Percentiles rank a stretch among this genome's conserved stretches.
Evolutionary conservation across 208 protist species (phyloP).

Genomic region (Porcisia hertigi): DNA sequence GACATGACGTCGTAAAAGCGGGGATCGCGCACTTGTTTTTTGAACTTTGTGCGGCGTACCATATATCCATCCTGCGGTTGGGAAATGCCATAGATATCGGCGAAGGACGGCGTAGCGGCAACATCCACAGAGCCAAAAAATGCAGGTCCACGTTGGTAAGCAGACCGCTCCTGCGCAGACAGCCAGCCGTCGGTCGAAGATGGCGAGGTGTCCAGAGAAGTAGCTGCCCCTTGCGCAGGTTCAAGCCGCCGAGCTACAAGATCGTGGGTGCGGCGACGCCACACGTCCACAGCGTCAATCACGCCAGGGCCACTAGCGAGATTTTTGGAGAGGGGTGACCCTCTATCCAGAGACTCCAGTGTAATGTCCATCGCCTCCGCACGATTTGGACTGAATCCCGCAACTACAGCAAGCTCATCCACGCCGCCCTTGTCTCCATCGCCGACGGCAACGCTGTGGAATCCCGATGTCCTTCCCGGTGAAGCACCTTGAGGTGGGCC

Average conservation of each 20-base stretch:
- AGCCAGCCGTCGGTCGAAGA: conserved; percentile 60
- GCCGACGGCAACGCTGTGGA: neutral
- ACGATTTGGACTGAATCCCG: conserved; percentile 18
- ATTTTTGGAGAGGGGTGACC: neutral
- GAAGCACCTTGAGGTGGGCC: neutral
- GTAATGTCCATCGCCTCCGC: conserved; percentile 13
- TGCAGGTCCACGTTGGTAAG: conserved; percentile 54
- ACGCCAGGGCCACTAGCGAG: conserved; percentile 56
- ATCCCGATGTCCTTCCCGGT: neutral
- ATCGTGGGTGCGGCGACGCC: conserved; percentile 47
- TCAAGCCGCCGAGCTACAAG: conserved; percentile 38
- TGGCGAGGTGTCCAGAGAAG: neutral
- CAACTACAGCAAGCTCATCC: conserved; percentile 16
- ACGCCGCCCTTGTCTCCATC: neutral
- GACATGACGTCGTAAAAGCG: conserved; percentile 80
- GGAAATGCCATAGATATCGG: conserved; percentile 59
- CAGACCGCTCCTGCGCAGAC: conserved; percentile 34
- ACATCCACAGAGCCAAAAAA: conserved; percentile 59
- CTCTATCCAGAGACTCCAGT: conserved; percentile 28
- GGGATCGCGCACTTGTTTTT: conserved; percentile 66
- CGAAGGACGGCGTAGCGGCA: conserved; percentile 31
- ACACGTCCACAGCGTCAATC: conserved; percentile 53
- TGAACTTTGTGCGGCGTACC: conserved; percentile 60
- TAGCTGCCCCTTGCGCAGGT: conserved; percentile 16
- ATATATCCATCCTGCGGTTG: conserved; percentile 65